Percentiles rank a stretch among this genome's conserved stretches.
Evolutionary conservation across 176 grass and related monocot species (phyloP).

Genomic region (Melocanna baccifera): DNA sequence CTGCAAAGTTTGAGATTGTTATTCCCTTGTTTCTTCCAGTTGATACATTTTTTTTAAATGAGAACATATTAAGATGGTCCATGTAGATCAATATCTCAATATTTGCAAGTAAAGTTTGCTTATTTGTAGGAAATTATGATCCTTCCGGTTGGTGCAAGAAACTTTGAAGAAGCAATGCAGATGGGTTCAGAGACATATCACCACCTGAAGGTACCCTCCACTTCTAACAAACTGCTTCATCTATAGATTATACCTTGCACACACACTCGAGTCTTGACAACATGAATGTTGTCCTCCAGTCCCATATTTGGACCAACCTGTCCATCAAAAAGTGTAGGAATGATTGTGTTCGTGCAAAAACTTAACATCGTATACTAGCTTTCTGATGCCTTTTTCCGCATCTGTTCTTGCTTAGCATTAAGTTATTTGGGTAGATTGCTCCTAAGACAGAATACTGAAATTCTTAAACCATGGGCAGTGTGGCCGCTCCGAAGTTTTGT

Average conservation of each 20-base stretch:
- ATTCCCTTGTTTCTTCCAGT: neutral
- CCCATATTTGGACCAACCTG: constrained; percentile 1
- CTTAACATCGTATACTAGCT: neutral
- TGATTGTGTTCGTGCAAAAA: neutral
- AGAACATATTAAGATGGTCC: constrained; percentile 5
- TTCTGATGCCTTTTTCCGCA: neutral
- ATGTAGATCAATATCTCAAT: neutral
- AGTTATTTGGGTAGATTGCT: constrained; percentile 11
- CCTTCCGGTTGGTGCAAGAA: constrained; percentile 79
- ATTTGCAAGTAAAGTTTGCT: constrained; percentile 24
- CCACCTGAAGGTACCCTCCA: constrained; percentile 78
- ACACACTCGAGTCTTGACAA: neutral
- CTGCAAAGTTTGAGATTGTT: neutral
- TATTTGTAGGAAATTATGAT: constrained; percentile 95
- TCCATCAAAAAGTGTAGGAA: constrained; percentile 14
- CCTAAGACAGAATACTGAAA: neutral
- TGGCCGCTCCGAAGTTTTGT: neutral
- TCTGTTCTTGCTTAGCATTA: neutral
- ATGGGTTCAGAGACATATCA: constrained; percentile 96
- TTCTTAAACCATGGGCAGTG: neutral
- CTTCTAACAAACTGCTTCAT: constrained; percentile 18
- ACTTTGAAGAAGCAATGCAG: constrained; percentile 89
- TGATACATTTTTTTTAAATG: neutral
- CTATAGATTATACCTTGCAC: neutral
- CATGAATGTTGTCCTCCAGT: neutral